Percentiles rank a stretch among this genome's conserved stretches.
phyloP scores from a whole-genome alignment of 106 monocot genomes.

The Xerophyta viscosa region DNA sequence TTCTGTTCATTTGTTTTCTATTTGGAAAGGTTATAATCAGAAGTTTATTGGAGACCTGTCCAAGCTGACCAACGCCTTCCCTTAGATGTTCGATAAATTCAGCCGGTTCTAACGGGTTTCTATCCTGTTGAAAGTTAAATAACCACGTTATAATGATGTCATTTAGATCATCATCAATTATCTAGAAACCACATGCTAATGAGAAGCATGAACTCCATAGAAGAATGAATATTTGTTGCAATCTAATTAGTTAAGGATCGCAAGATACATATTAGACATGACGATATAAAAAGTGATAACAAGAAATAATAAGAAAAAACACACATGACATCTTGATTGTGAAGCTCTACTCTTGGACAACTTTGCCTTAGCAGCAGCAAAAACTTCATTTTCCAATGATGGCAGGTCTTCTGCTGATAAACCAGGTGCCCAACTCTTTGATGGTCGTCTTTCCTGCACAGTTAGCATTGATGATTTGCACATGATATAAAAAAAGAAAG shows the following conservation, averaged over 20 bases:
- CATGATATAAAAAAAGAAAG: too few relatives aligned
- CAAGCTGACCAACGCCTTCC: constrained; percentile 42
- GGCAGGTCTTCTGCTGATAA: constrained; percentile 37
- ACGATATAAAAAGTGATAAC: too few relatives aligned
- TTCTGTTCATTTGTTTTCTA: background rate
- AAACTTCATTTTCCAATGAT: constrained; percentile 8
- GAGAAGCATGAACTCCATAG: too few relatives aligned
- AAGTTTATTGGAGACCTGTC: constrained; percentile 46
- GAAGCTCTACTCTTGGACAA: constrained; percentile 16
- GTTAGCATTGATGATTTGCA: background rate
- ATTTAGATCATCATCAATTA: background rate
- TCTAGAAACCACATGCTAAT: background rate
- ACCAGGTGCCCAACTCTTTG: constrained; percentile 2
- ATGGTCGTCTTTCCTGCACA: constrained; percentile 27
- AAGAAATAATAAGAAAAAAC: constrained; percentile 8
- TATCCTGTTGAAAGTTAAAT: constrained; percentile 22
- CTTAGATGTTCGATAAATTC: constrained; percentile 82
- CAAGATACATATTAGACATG: too few relatives aligned
- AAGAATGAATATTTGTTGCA: too few relatives aligned
- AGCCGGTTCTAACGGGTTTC: constrained; percentile 30
- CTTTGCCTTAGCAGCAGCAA: constrained; percentile 12
- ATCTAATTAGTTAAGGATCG: too few relatives aligned
- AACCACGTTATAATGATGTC: background rate
- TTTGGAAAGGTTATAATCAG: background rate
- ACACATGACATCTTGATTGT: constrained; percentile 32